These are phyloP conservation scores for Lupinus albus DNA, from an alignment of 306 rosid species.

Conservation along the genomic window DNA sequence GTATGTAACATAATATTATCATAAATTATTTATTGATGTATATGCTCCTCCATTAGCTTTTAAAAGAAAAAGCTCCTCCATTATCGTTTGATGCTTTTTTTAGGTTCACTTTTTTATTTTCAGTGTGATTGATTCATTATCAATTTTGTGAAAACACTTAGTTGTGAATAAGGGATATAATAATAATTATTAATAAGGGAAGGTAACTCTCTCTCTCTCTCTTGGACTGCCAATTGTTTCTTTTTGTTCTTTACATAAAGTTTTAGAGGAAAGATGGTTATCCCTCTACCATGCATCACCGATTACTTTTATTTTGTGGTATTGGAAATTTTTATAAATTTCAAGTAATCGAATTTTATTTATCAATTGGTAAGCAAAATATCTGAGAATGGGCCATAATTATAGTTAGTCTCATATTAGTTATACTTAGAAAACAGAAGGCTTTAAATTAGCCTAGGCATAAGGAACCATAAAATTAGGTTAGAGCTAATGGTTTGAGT, in stretches of 20 bases:
- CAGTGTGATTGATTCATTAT: background rate
- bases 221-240: slow-evolving; percentile 1
- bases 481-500: no score
- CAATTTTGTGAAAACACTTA: background rate
- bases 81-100: background rate
- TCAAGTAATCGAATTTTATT: no score
- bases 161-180: background rate
- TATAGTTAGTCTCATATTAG: no score
- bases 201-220: slow-evolving; percentile 21
- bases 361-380: no score
- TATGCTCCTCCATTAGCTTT: background rate
- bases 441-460: no score
- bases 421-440: no score
- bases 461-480: no score
- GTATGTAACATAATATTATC: slow-evolving; percentile 36
- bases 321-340: no score
- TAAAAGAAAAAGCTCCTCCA: background rate
- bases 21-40: no score
- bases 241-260: background rate
- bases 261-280: background rate
- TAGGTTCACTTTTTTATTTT: background rate
- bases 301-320: no score
- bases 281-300: no score
- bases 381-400: no score
- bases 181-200: background rate